Evolutionary conservation across 176 grass and related monocot genomes (phyloP), one percentile per base, ranked within the genome.

Genomic region (Pontederia crassipes): DNA sequence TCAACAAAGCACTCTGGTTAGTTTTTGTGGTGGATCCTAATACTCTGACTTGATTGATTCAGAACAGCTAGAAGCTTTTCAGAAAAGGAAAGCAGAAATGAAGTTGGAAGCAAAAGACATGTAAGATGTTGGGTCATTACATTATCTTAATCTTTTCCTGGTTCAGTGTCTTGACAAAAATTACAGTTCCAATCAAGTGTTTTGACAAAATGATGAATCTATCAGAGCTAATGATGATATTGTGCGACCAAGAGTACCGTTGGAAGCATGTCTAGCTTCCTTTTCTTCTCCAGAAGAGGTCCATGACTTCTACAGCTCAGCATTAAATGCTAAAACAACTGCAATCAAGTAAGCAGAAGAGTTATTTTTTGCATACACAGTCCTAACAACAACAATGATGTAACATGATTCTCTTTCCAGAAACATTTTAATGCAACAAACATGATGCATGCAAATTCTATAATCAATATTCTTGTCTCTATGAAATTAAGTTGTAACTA

Each of bases 321-420:
- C 93, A 78, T 83, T 98, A 70, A 92, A 89, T 83, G 75, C 82
- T 8, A 92, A 98, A 71, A 98, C 82, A 14, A 98, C 87, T 12
- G 93, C 88, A 71, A 79, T 82, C 40, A 92, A 92, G 93, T 98
- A 98, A 49, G 83, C 64, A 40, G 6, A 4, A 40, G 32, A 4
- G 2, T 40, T 40, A 40, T 40, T 40, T 40, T 4, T 40, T 40
- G 4, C 32, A 40, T 7, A 40, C 6, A 40, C 1, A 40, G 6
- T 40, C 32, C 2, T 40, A 40, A 4, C 32, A 40, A 40, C 6
- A 40, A 40, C 32, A 40, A 7, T 24, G 20, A 24, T 24, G 0
- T 24, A 24, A 1, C 3, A 2, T 40, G 1, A 40, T 40, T 40
- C 32, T 40, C 32, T 40, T 40, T 40, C 6, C 32, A 40, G 32